Conservation (phyloP, 2,329 filamentous ascomycete species). For the Teratosphaeria destructans region DNA sequence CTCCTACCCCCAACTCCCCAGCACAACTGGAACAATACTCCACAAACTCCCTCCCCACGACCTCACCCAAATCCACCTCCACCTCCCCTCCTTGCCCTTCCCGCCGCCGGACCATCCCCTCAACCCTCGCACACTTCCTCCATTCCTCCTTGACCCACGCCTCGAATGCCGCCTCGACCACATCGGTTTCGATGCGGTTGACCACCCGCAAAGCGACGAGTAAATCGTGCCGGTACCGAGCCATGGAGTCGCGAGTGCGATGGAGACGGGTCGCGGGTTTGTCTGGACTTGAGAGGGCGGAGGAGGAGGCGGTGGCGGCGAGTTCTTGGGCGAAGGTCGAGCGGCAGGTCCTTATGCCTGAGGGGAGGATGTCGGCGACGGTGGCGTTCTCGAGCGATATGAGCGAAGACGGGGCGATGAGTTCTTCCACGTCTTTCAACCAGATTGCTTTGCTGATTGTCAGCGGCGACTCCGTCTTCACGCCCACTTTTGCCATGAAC, state of each 20-base stretch:
- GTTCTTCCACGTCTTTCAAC: constrained; percentile 64
- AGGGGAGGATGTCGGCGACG: background rate
- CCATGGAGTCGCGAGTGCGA: constrained; percentile 72
- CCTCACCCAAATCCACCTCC: background rate
- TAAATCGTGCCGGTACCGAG: constrained; percentile 76
- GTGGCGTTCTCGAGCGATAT: constrained; percentile 7
- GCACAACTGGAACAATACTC: constrained; percentile 54
- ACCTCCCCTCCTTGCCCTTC: constrained; percentile 17
- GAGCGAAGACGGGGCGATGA: constrained; percentile 28
- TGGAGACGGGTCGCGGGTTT: constrained; percentile 46
- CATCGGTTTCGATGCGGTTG: constrained; percentile 78
- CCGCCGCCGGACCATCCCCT: constrained; percentile 35
- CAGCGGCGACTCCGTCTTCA: constrained; percentile 46
- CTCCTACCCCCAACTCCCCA: background rate
- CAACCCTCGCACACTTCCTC: constrained; percentile 57
- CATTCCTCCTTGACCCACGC: constrained; percentile 80
- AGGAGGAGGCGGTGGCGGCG: constrained; percentile 6
- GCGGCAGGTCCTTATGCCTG: constrained; percentile 16
- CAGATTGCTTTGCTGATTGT: constrained; percentile 82
- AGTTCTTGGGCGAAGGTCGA: constrained; percentile 24
- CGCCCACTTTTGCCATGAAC: constrained; percentile 74
- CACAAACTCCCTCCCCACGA: constrained; percentile 40
- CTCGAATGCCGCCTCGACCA: constrained; percentile 82
- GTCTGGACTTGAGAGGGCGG: background rate
- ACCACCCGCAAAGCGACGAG: constrained; percentile 83